Percentiles rank a stretch among this genome's conserved stretches.
These are phyloP conservation scores for Artomyces pyxidatus DNA, from an alignment of 768 basidiomycete genomes.

Conservation along the genomic window DNA sequence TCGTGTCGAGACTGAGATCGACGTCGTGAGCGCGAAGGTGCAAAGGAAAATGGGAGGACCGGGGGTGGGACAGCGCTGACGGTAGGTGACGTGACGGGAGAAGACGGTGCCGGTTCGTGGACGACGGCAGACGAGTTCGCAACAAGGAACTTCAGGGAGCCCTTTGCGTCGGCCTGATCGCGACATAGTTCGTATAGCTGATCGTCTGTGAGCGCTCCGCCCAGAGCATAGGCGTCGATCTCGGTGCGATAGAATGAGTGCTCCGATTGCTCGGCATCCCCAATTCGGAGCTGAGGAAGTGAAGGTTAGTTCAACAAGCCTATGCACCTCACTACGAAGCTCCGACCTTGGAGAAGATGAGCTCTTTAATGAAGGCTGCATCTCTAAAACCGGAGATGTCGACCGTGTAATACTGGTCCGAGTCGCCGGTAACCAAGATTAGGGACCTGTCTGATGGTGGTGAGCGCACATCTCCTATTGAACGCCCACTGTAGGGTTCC, in stretches of 20 bases:
- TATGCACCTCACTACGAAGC: too few relatives aligned
- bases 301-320: too few relatives aligned
- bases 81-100: constrained; percentile 28
- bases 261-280: constrained; percentile 72
- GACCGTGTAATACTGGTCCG: constrained; percentile 67
- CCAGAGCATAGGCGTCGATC: constrained; percentile 69
- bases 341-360: constrained; percentile 73
- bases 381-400: constrained; percentile 59
- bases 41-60: constrained; percentile 36
- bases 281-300: constrained; percentile 66
- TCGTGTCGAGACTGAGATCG: constrained; percentile 54
- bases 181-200: constrained; percentile 64
- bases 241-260: constrained; percentile 84
- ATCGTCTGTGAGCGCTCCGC: constrained; percentile 66
- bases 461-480: constrained; percentile 14
- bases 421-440: constrained; percentile 69
- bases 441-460: constrained; percentile 25
- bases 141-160: constrained; percentile 79
- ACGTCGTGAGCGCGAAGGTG: constrained; percentile 48
- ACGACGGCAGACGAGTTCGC: constrained; percentile 55
- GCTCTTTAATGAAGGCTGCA: constrained; percentile 67
- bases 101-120: constrained; percentile 38
- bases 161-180: constrained; percentile 65
- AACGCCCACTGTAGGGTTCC: constrained; percentile 13
- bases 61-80: constrained; percentile 46